phyloP scores from a whole-genome alignment of 345 rosid genomes.

The Hibiscus trionum region DNA sequence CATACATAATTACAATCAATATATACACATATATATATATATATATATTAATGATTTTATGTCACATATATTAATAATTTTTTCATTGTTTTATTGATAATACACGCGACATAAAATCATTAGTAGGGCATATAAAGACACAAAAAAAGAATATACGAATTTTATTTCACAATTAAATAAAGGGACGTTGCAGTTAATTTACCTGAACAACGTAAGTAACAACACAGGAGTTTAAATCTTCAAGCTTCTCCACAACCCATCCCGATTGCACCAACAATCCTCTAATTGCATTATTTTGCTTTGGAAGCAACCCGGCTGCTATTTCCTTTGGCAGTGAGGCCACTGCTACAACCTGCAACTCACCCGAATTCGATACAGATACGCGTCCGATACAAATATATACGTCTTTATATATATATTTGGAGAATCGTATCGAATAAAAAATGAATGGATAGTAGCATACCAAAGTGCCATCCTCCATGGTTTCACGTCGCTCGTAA shows the following conservation, averaged over 20 bases:
- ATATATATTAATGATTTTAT: too few relatives aligned
- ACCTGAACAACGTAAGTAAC: conserved; percentile 82
- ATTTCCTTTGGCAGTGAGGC: conserved; percentile 4
- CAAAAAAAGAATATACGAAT: too few relatives aligned
- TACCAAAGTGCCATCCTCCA: conserved; percentile 80
- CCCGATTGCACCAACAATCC: conserved; percentile 72
- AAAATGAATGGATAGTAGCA: neutral
- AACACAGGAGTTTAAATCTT: conserved; percentile 47
- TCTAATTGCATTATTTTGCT: conserved; percentile 53
- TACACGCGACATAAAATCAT: too few relatives aligned
- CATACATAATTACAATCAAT: neutral
- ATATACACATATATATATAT: too few relatives aligned
- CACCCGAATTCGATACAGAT: too few relatives aligned
- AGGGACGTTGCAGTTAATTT: neutral
- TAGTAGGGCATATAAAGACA: too few relatives aligned
- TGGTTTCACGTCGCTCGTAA: conserved; percentile 70
- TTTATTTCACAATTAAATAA: too few relatives aligned
- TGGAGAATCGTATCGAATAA: too few relatives aligned
- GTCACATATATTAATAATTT: too few relatives aligned
- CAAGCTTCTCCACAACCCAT: conserved; percentile 83
- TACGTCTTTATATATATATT: too few relatives aligned
- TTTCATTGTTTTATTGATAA: too few relatives aligned
- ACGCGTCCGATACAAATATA: too few relatives aligned
- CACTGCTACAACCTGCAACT: conserved; percentile 6
- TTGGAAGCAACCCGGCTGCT: conserved; percentile 22